phyloP scores from a whole-genome alignment of 371 early-diverging fungal genomes.

The Mucor sp. region DNA sequence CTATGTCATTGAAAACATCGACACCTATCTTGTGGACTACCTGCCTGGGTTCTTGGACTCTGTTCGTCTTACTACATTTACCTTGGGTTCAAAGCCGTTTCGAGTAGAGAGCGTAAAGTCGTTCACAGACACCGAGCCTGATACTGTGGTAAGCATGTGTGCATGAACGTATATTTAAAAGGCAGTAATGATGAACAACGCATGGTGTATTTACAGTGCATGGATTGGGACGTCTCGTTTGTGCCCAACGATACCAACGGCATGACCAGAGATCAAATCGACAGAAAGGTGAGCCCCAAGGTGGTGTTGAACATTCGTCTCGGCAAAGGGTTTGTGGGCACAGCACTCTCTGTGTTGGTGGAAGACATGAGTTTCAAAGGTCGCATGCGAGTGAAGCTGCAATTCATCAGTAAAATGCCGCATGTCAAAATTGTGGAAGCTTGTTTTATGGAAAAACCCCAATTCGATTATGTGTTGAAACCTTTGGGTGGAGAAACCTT shows the following conservation, averaged over 20 bases:
- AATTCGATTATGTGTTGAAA: slow-evolving; percentile 90
- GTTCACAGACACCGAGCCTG: slow-evolving; percentile 74
- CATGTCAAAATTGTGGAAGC: slow-evolving; percentile 87
- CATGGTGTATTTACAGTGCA: slow-evolving; percentile 45
- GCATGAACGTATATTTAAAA: no score
- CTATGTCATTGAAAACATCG: slow-evolving; percentile 72
- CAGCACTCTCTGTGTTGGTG: slow-evolving; percentile 91
- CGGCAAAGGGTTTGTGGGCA: slow-evolving; percentile 86
- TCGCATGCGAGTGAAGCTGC: slow-evolving; percentile 77
- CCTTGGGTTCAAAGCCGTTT: slow-evolving; percentile 95
- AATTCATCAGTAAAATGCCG: slow-evolving; percentile 84
- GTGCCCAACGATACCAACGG: slow-evolving; percentile 79
- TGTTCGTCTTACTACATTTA: slow-evolving; percentile 89
- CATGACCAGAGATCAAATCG: slow-evolving; percentile 62
- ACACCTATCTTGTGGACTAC: slow-evolving; percentile 74
- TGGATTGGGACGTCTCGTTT: slow-evolving; percentile 95
- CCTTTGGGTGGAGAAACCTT: slow-evolving; percentile 90
- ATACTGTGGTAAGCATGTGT: slow-evolving; percentile 68
- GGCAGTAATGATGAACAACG: background rate
- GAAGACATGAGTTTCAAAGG: slow-evolving; percentile 92
- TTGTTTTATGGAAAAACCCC: slow-evolving; percentile 87
- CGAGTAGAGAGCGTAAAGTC: slow-evolving; percentile 85
- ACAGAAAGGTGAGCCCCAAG: slow-evolving; percentile 82
- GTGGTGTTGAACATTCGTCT: slow-evolving; percentile 91
- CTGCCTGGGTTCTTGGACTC: slow-evolving; percentile 91